Conservation (phyloP, 768 basidiomycete species). For the Pisolithus tinctorius region DNA sequence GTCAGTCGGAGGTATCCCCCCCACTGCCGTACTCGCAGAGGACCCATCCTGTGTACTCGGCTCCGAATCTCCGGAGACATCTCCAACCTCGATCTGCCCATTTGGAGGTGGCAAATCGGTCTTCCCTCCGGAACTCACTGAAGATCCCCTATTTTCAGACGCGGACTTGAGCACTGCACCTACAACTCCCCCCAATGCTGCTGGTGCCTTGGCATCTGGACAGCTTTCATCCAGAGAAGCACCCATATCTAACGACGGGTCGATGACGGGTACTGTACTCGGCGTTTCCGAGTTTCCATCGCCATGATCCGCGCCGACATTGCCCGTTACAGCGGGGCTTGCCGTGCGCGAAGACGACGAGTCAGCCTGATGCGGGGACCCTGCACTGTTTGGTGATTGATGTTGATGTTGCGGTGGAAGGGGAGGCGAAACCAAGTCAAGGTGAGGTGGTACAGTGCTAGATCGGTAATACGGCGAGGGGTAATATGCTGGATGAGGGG, state of each 20-base stretch:
- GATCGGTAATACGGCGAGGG: slow-evolving; percentile 46
- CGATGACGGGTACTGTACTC: slow-evolving; percentile 25
- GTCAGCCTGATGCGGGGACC: slow-evolving; percentile 18
- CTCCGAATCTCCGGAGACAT: slow-evolving; percentile 10
- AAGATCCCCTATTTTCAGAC: slow-evolving; percentile 25
- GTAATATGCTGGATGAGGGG: slow-evolving; percentile 27
- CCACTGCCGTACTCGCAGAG: slow-evolving; percentile 11
- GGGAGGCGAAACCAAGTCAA: slow-evolving; percentile 9
- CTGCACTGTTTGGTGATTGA: slow-evolving; percentile 19
- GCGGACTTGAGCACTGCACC: slow-evolving; percentile 28
- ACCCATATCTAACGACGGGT: slow-evolving; percentile 29
- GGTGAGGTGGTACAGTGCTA: slow-evolving; percentile 19
- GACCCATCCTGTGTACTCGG: slow-evolving; percentile 10
- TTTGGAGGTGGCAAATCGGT: slow-evolving; percentile 6
- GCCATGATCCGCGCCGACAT: slow-evolving; percentile 1
- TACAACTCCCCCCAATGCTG: slow-evolving; percentile 22
- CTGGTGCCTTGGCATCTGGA: slow-evolving; percentile 16
- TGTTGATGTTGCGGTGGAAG: not conserved
- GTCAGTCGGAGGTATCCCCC: not conserved
- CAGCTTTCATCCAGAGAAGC: slow-evolving; percentile 14
- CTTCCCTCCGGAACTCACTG: slow-evolving; percentile 1
- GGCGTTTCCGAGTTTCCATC: slow-evolving; percentile 9
- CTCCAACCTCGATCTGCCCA: slow-evolving; percentile 7
- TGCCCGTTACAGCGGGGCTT: slow-evolving; percentile 15
- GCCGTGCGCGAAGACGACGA: slow-evolving; percentile 22